Evolutionary conservation across 768 basidiomycete species (phyloP), one percentile per base, ranked within the genome.

Genomic region (Daedalea quercina): DNA sequence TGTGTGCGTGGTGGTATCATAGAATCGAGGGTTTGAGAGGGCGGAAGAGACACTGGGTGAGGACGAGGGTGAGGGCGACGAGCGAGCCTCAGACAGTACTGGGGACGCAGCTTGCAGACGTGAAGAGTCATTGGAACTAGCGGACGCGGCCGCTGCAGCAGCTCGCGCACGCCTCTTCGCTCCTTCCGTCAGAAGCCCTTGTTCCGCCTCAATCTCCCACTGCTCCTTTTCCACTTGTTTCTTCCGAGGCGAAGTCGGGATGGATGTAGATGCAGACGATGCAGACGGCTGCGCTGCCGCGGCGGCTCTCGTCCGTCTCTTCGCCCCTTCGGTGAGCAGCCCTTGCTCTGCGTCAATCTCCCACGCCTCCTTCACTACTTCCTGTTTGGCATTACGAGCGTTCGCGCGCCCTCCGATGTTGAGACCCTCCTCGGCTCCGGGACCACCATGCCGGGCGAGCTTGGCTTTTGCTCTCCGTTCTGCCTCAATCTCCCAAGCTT

Each of bases 341-440:
- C 86, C 87, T 54, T 82, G 82, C 60, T 90, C 87, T 0, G 84
- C 85, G 54, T 88, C 87, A 26, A 86, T 74, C 58, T 90, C 89
- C 87, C 87, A 90, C n/a, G 74, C 64, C 61, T 90, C 89, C 61
- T 86, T 89, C 11, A 72, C 60, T 0, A 75, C 66, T 41, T 71
- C 75, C 7, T 42, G 4, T 47, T 68, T 66, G 25, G 2, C 22
- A 11, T 31, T 31, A 11, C 28, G 15, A 25, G 42, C 24, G 12
- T 8, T 25, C 28, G 25, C 20, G 3, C 44, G 31, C 1, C 44
- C 20, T 8, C 52, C 44, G 35, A 51, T 33, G 41, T 43, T 43
- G 2, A 51, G n/a, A 25, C 50, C 41, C 37, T 51, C 50, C 20
- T 46, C 52, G 7, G 17, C 43, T 2, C 11, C 20, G 6, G 54